phyloP scores from a whole-genome alignment of 1,284 basidiomycete species.

The Ustilago hordei region DNA sequence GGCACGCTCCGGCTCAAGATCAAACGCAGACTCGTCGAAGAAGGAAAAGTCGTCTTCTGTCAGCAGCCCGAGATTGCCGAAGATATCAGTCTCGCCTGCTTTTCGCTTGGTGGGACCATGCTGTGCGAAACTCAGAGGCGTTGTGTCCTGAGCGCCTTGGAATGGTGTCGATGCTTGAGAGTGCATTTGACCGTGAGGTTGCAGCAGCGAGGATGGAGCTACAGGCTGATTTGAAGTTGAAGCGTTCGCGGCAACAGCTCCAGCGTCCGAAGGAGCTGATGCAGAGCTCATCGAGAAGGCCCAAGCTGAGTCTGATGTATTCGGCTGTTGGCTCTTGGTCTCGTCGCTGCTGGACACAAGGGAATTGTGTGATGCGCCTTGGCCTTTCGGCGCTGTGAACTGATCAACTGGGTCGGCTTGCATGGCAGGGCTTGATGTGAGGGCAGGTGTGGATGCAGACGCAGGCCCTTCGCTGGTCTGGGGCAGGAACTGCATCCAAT shows the following conservation, averaged over 20 bases:
- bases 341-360: not conserved
- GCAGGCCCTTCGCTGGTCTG: constrained; percentile 13
- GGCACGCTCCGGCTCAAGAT: constrained; percentile 14
- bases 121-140: constrained; percentile 20
- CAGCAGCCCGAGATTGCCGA: constrained; percentile 50
- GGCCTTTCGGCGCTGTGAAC: not conserved
- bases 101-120: constrained; percentile 28
- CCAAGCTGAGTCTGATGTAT: constrained; percentile 14
- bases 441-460: constrained; percentile 9
- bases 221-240: not conserved
- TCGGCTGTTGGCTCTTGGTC: not conserved
- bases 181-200: constrained; percentile 16
- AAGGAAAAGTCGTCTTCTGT: constrained; percentile 67
- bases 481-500: constrained; percentile 38
- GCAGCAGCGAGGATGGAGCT: constrained; percentile 12
- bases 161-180: constrained; percentile 21
- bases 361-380: not conserved
- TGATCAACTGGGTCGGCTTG: not conserved
- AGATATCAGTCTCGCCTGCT: constrained; percentile 43
- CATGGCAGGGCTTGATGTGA: not conserved
- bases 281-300: constrained; percentile 4
- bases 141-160: constrained; percentile 4
- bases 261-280: constrained; percentile 2
- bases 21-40: constrained; percentile 60
- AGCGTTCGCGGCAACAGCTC: constrained; percentile 1